These are phyloP conservation scores for Cercophora samala DNA, from an alignment of 495 filamentous ascomycete genomes.

Conservation along the genomic window DNA sequence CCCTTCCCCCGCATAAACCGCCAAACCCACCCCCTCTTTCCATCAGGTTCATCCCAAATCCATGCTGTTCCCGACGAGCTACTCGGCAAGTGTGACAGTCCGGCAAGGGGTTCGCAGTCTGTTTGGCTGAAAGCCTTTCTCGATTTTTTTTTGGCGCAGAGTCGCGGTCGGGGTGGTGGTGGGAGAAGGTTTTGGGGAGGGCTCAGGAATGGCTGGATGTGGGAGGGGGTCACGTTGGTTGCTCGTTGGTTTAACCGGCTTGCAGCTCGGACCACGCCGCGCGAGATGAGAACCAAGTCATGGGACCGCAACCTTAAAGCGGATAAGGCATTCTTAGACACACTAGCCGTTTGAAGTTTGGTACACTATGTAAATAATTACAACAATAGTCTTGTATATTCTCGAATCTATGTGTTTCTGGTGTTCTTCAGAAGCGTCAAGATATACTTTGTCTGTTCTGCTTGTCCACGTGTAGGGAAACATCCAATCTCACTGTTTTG, in stretches of 20 bases:
- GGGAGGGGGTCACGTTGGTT: neutral
- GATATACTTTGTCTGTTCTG: no score
- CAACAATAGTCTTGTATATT: neutral
- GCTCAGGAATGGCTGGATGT: neutral
- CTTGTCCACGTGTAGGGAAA: neutral
- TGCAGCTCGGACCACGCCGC: neutral
- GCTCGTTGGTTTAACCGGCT: neutral
- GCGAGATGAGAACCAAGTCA: neutral
- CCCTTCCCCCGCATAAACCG: constrained; percentile 4
- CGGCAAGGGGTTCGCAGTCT: neutral
- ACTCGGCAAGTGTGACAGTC: neutral
- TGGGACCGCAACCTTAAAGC: neutral
- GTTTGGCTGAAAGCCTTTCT: neutral
- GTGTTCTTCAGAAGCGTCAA: no score
- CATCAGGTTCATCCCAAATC: neutral
- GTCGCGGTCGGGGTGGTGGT: constrained; percentile 2
- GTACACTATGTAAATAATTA: neutral
- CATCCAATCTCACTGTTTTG: neutral
- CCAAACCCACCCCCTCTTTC: neutral
- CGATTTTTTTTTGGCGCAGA: neutral
- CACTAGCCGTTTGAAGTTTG: neutral
- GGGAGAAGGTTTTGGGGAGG: neutral
- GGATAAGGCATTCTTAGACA: neutral
- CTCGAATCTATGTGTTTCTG: no score
- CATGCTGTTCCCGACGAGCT: neutral